Base-by-base conservation (phyloP, 345 rosid genomes). In the Ailanthus altissimus region DNA sequence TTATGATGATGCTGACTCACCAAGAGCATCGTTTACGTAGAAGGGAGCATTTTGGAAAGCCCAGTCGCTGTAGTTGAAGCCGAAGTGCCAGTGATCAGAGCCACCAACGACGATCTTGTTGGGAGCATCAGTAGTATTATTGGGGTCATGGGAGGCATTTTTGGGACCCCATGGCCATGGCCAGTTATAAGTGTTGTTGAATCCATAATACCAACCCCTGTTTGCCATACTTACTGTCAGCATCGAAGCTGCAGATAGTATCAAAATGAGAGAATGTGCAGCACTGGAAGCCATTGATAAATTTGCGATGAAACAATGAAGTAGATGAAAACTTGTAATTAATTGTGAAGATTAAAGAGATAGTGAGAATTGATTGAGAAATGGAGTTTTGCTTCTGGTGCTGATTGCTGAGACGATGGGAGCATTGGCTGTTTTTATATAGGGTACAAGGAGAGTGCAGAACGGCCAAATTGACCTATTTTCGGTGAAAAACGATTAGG, bases 31-130 rank as follows among this genome's bases (percentile, higher is more conserved):
- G 43, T 92, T 85, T 69, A 85, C 72, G 61, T 81, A 90, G 76
- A 88, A 92, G 6, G 97, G 94, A 7, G 84, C 87, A 15, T 83
- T 85, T 25, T 87, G 78, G 45, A 79, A 49, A 53, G 97, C 92
- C 98, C 97, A 92, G 3, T 80, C 74, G 0, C 79, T 67, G 79
- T 94, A 92, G 59, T 90, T 85, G 49, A 89, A 53, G 32, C 97
- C 97, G 38, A 85, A 91, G 2, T 45, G 81, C 98, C 97, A 92
- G 20, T 84, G 80, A 20, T 88, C 81, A 16, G 90, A 83, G 25
- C 93, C 96, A 16, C 94, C 98, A 0, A 91, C 94, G 5, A 82
- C 53, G 74, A 92, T 78, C 75, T 82, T 89, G 20, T 70, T 85
- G 26, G 91, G 81, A 45, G 43, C 60, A 28, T 42, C 58, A 32